Evolutionary conservation across 108 stramenopile genomes (phyloP), one percentile per base, ranked within the genome.

Genomic region (Conticribra weissflogii): DNA sequence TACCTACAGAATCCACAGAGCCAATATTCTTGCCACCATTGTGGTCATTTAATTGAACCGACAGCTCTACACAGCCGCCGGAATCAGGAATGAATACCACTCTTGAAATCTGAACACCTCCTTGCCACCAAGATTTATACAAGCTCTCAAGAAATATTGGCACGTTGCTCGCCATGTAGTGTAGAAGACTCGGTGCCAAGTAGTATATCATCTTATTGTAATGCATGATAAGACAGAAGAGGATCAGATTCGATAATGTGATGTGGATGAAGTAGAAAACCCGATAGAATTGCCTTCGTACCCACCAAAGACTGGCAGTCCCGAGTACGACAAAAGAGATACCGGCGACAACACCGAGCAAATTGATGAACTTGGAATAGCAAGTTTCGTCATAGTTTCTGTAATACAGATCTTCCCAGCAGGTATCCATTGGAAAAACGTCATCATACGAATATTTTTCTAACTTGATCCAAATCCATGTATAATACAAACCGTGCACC

Each of bases 121-220:
- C 79, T 16, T 32, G 19, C 23, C 68, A 41, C 54, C n/a, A n/a
- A n/a, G 30, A 72, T 25, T 64, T 63, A 16, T 21, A 33, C 59
- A 51, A 33, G 14, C 60, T 60, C 54, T 85, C 73, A 2, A 76
- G 16, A 1, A 30, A 24, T 14, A 81, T 55, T 12, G 87, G 87
- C 28, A 87, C 19, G 41, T 73, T 70, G 7, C 61, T 61, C 7
- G 83, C 86, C 21, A 80, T 15, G 48, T 91, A 91, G 57, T 83
- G 86, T n/a, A 91, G 54, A 2, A 91, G 2, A 21, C 85, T 73
- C 16, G 83, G 83, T 15, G 80, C 71, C 31, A 86, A 46, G 60
- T 85, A 91, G 29, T 74, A 71, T 25, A 88, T 81, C 57, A 82
- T 63, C 46, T 77, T 79, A 33, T 86, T 83, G 68, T 82, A 85